Percentiles rank a stretch among this genome's conserved stretches.
phyloP scores from a whole-genome alignment of 257 asterid genomes.

The Jasminum sambac region DNA sequence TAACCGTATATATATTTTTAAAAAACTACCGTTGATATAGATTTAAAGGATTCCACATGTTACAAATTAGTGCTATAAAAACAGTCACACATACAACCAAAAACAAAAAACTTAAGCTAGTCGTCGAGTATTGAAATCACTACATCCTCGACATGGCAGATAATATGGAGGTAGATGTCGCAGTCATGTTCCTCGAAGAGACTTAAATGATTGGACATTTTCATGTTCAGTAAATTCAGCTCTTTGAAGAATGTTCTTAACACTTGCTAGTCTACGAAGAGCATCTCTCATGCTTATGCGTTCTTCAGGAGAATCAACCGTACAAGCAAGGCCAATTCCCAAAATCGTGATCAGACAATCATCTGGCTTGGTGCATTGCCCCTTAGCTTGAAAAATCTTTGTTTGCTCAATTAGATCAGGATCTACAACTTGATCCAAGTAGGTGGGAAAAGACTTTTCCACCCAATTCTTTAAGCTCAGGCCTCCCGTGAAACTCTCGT shows the following conservation, averaged over 20 bases:
- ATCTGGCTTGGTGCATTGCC: background rate
- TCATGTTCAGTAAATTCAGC: background rate
- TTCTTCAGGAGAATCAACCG: constrained; percentile 38
- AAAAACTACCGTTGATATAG: no score
- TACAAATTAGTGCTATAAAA: no score
- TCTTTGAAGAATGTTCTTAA: constrained; percentile 23
- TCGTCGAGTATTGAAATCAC: no score
- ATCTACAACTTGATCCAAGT: constrained; percentile 42
- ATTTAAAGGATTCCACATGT: no score
- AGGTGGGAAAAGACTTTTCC: constrained; percentile 33
- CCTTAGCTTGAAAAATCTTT: background rate
- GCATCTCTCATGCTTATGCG: constrained; percentile 42
- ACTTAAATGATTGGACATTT: no score
- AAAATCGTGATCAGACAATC: constrained; percentile 36
- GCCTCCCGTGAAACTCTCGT: constrained; percentile 41
- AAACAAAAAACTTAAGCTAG: no score
- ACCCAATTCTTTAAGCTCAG: constrained; percentile 52
- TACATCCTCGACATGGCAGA: no score
- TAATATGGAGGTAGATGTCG: no score
- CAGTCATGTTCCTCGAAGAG: no score
- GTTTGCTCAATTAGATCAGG: constrained; percentile 22
- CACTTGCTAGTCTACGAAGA: constrained; percentile 35
- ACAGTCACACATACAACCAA: no score
- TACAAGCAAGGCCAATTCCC: constrained; percentile 45
- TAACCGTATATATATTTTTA: no score